Evolutionary conservation across 2,329 filamentous ascomycete species (phyloP), one percentile per base, ranked within the genome.

Genomic region (Fusarium praegraminearum): DNA sequence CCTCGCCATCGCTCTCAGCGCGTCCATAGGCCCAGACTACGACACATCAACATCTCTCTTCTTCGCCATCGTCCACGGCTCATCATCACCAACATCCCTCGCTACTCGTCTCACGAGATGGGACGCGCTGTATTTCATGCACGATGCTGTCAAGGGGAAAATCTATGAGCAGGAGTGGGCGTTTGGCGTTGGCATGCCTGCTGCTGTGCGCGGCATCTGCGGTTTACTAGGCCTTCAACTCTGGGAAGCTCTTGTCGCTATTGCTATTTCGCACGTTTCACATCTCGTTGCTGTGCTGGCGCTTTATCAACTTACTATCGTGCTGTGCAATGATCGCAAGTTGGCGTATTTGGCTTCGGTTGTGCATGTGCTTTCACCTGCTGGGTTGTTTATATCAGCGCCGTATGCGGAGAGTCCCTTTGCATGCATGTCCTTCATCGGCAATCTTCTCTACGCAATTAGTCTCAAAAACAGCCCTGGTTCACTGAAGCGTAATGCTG

Each of bases 131-230:
- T 96, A 95, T 78, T 95, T 90, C 75, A 82, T 90, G 62, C 85
- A 89, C 69, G 78, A 83, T 45, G 87, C 91, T 7, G 83, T 83
- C 43, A 83, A 86, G 13, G 91, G 91, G 35, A 90, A 93, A 72
- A 57, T 90, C 13, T 91, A 89, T 77, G 93, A 97, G 80, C 93
- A 96, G 80, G 91, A 95, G 79, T 96, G 92, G 92, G 93, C 93
- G 1, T 96, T 94, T 80, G 90, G 90, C 38, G 70, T 75, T 59
- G 81, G 80, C 62, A 69, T 89, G 46, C 85, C 87, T 3, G 69
- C 77, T 11, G 70, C 80, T 40, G 82, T 87, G 24, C 77, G 80
- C 12, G 69, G 67, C 38, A 22, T 85, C 13, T 63, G 58, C 8
- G 36, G n/a, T 28, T 30, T 77, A 30, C 24, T 55, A 43, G 65